phyloP scores from a whole-genome alignment of 2,329 filamentous ascomycete genomes.

The Pseudogymnoascus sp. region DNA sequence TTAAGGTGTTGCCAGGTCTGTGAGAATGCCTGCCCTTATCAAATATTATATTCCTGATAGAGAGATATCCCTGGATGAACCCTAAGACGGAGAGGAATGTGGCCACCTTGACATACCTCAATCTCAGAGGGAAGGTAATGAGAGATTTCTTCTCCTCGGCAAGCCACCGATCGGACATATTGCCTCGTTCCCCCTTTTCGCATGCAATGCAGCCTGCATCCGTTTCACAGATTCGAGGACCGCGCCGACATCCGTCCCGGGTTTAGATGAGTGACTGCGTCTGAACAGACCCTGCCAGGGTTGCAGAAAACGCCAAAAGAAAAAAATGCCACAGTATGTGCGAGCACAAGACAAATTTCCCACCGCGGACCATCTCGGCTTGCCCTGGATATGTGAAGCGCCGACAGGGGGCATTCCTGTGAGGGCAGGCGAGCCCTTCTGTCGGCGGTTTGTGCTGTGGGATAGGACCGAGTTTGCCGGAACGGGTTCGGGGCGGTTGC shows the following conservation, averaged over 20 bases:
- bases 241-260: not conserved
- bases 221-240: not conserved
- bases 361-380: not conserved
- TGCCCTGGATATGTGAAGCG: not conserved
- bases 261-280: not conserved
- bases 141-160: not conserved
- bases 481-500: not conserved
- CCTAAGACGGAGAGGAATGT: not conserved
- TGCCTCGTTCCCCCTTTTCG: not conserved
- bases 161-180: not conserved
- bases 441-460: not conserved
- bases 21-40: not conserved
- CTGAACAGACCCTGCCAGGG: not conserved
- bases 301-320: not conserved
- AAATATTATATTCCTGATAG: slow-evolving; percentile 5
- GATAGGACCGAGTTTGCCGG: slow-evolving; percentile 1
- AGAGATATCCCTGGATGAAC: not conserved
- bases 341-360: slow-evolving; percentile 1
- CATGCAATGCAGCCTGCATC: not conserved
- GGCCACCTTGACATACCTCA: not conserved
- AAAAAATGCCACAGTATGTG: not conserved
- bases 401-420: not conserved
- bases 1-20: not conserved
- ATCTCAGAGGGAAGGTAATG: not conserved
- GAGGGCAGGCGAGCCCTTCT: not conserved